A percentile compares a stretch with the other conserved stretches of the same genome.
Conservation (phyloP, 2,329 filamentous ascomycete genomes). For the Chaetomiaceae sp. region DNA sequence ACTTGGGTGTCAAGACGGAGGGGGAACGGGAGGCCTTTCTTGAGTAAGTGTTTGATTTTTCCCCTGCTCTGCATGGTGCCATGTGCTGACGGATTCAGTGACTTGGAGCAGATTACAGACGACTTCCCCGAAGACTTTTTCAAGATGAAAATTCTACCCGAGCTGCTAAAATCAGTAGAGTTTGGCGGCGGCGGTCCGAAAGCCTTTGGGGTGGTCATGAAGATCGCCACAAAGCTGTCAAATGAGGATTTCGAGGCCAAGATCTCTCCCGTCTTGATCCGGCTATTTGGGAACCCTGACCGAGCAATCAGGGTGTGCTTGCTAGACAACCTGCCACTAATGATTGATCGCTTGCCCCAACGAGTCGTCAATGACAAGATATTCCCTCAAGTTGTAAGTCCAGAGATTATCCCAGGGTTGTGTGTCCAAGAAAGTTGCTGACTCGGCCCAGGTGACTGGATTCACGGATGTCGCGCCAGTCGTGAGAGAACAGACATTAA, state of each 20-base stretch:
- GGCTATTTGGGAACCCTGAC: slow-evolving; percentile 86
- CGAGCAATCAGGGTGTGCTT: slow-evolving; percentile 87
- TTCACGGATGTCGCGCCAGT: slow-evolving; percentile 90
- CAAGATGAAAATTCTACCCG: slow-evolving; percentile 92
- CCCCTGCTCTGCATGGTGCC: background rate
- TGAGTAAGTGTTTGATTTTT: slow-evolving; percentile 41
- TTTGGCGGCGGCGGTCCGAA: slow-evolving; percentile 94
- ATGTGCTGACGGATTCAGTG: slow-evolving; percentile 42
- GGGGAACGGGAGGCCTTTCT: slow-evolving; percentile 81
- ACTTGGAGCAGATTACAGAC: slow-evolving; percentile 80
- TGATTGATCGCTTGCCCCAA: slow-evolving; percentile 86
- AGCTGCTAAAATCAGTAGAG: slow-evolving; percentile 97
- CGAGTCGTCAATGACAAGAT: slow-evolving; percentile 94
- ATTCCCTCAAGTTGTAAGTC: slow-evolving; percentile 78
- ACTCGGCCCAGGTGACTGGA: slow-evolving; percentile 64
- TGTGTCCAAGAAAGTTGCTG: background rate
- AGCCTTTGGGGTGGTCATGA: slow-evolving; percentile 81
- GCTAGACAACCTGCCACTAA: slow-evolving; percentile 78
- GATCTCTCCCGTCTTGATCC: slow-evolving; percentile 79
- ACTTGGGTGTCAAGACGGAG: slow-evolving; percentile 80
- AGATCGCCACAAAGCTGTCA: slow-evolving; percentile 80
- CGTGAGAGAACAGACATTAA: slow-evolving; percentile 92
- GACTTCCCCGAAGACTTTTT: slow-evolving; percentile 98
- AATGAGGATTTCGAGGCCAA: slow-evolving; percentile 84
- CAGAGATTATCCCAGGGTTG: background rate